These are phyloP conservation scores for Dictyostelium firmibasis DNA, from an alignment of 78 protist genomes.

Conservation along the genomic window DNA sequence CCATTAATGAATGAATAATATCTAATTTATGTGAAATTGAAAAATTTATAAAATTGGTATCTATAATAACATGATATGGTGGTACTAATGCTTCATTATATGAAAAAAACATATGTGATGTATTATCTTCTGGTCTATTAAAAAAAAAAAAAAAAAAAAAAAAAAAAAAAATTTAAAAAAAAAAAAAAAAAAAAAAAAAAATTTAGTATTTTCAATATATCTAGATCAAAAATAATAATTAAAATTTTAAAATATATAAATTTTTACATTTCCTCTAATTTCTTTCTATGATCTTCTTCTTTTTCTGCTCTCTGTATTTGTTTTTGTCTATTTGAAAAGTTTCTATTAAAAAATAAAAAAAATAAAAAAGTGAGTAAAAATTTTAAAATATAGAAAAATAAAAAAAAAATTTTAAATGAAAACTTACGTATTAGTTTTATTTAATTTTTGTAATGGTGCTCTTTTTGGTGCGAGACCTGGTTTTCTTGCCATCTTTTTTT, in stretches of 20 bases:
- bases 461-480: constrained; percentile 18
- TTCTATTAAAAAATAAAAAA: not conserved
- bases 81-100: constrained; percentile 98
- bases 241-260: too few relatives aligned
- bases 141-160: not conserved
- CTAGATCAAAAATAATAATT: too few relatives aligned
- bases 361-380: too few relatives aligned
- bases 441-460: constrained; percentile 21
- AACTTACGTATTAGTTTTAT: constrained; percentile 12
- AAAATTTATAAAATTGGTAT: constrained; percentile 99
- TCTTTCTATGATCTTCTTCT: constrained; percentile 41
- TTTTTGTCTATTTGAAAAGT: constrained; percentile 55
- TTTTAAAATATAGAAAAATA: not conserved
- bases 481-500: constrained; percentile 31
- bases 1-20: constrained; percentile 94
- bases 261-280: constrained; percentile 54
- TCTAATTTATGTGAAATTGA: constrained; percentile 96
- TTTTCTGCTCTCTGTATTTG: constrained; percentile 51
- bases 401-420: not conserved
- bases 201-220: too few relatives aligned
- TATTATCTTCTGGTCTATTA: constrained; percentile 65
- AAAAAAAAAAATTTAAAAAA: not conserved
- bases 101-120: constrained; percentile 93
- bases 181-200: not conserved
- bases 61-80: constrained; percentile 98